phyloP scores from a whole-genome alignment of 2,329 filamentous ascomycete genomes.

The Aspergillus pseudonomiae region DNA sequence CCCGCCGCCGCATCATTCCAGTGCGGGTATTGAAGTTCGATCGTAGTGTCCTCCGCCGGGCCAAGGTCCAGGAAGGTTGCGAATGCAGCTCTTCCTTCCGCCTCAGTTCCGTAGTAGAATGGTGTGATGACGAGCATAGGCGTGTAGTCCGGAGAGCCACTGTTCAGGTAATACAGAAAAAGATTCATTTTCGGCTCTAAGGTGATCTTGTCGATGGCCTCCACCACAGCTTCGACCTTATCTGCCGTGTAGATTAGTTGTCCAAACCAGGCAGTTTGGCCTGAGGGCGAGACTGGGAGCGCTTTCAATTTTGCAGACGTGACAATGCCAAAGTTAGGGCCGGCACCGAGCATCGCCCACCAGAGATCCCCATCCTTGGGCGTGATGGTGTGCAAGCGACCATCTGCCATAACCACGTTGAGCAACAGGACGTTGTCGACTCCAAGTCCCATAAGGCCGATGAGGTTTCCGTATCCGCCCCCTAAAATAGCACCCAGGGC shows the following conservation, averaged over 20 bases:
- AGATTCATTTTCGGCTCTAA: neutral
- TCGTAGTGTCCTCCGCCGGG: neutral
- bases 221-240: neutral
- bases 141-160: neutral
- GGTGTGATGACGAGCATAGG: constrained; percentile 1
- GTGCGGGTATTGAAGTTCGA: constrained; percentile 6
- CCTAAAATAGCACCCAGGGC: neutral
- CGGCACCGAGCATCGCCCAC: constrained; percentile 12
- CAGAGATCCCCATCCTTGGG: constrained; percentile 9
- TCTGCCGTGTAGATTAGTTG: neutral
- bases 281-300: neutral
- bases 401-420: constrained; percentile 8
- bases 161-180: neutral
- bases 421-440: constrained; percentile 8
- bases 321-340: constrained; percentile 11
- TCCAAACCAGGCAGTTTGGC: neutral
- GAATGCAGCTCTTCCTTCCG: constrained; percentile 6
- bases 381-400: neutral
- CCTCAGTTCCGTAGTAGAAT: constrained; percentile 6
- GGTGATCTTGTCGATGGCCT: neutral
- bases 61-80: constrained; percentile 4
- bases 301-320: constrained; percentile 10
- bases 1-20: constrained; percentile 2
- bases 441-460: neutral
- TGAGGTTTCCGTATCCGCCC: neutral